Evolutionary conservation across 495 filamentous ascomycete species (phyloP), one percentile per base, ranked within the genome.

Genomic region (Bathelium albidoporum): DNA sequence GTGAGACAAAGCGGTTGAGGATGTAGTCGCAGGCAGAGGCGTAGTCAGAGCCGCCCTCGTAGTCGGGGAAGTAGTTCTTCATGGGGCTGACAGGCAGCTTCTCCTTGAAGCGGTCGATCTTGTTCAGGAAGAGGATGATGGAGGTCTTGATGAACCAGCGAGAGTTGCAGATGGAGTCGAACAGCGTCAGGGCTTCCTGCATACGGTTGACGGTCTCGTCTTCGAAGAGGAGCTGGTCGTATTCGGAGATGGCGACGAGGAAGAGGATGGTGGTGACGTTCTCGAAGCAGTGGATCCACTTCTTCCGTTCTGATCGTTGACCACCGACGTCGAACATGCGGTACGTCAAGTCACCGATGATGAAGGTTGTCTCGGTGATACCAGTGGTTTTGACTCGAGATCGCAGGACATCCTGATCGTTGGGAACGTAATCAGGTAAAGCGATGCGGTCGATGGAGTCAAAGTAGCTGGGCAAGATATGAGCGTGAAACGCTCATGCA

Each of bases 221-320:
- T 76, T 98, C 94, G 73, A 98, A 96, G 26, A 98, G 83, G 67
- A 97, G 81, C 77, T 97, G 94, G 74, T 98, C 94, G 82, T 98
- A 98, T 74, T 96, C 94, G 71, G 94, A 97, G 74, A 98, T 98
- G 75, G 94, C 94, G 62, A 97, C 94, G 62, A 98, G 78, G 86
- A 98, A 98, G 39, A 98, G 88, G 69, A 98, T 96, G 20, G 94
- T 96, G 53, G 93, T 96, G 72, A 98, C 94, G 70, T 98, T 97
- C 80, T 98, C 94, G 79, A 98, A 98, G 81, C 93, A 96, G 80
- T 99, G 94, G 64, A 99, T 99, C 94, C 94, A 98, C 76, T 98
- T 98, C 83, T 98, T 98, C 60, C 94, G 87, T 69, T 98, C 94
- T 26, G 95, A 97, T 68, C 94, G 81, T 75, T 98, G 94, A 60